Percentiles rank a stretch among this genome's conserved stretches.
phyloP scores from a whole-genome alignment of 2,329 filamentous ascomycete species.

The Fonsecaea multimorphosa region DNA sequence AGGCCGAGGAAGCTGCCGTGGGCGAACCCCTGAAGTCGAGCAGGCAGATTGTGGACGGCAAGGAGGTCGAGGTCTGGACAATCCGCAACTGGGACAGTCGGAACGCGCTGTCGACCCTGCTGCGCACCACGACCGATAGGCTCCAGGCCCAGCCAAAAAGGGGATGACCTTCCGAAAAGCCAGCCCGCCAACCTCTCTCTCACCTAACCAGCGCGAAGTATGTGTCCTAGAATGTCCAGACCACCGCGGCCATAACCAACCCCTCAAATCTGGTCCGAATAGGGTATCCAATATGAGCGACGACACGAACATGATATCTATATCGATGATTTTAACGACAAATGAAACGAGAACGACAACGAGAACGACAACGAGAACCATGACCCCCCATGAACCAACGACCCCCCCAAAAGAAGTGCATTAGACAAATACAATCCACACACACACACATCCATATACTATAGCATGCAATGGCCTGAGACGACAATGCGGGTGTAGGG shows the following conservation, averaged over 20 bases:
- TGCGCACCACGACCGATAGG: conserved; percentile 37
- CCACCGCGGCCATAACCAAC: no score
- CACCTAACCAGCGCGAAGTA: no score
- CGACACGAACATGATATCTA: neutral
- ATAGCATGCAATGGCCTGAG: no score
- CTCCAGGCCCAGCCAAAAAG: conserved; percentile 15
- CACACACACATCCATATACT: no score
- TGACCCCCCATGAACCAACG: neutral
- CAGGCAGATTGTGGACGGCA: conserved; percentile 27
- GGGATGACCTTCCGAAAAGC: no score
- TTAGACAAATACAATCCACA: neutral
- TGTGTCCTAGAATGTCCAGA: no score
- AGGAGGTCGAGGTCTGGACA: conserved; percentile 37
- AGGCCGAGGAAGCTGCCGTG: conserved; percentile 43
- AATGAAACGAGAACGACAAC: neutral
- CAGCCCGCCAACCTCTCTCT: no score
- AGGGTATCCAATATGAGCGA: neutral
- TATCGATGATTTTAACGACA: neutral
- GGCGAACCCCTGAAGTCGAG: conserved; percentile 34
- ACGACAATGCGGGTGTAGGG: no score
- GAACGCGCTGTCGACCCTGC: conserved; percentile 36
- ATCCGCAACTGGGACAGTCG: conserved; percentile 40
- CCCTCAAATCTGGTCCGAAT: neutral
- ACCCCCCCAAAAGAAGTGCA: neutral
- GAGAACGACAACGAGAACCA: neutral